phyloP scores from a whole-genome alignment of 2,329 filamentous ascomycete species.

The Paraconiothyrium brasiliense region DNA sequence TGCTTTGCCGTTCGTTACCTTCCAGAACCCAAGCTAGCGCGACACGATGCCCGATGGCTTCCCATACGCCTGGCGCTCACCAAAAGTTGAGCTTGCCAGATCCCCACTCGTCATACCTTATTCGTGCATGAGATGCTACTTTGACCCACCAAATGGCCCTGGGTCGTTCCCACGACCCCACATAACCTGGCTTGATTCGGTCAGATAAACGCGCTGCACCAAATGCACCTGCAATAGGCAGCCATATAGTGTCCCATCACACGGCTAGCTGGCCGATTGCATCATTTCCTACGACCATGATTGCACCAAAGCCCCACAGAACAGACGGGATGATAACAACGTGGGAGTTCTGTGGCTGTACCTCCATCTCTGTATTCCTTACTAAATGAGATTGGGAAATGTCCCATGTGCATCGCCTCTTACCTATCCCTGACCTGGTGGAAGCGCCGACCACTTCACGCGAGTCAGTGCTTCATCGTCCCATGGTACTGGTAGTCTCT shows the following conservation, averaged over 20 bases:
- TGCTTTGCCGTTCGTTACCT: too few relatives aligned
- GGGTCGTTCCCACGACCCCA: not conserved
- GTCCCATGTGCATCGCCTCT: not conserved
- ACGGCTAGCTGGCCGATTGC: constrained; percentile 22
- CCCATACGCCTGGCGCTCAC: too few relatives aligned
- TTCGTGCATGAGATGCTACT: constrained; percentile 3
- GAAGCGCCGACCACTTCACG: not conserved
- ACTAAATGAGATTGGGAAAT: constrained; percentile 27
- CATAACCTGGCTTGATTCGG: not conserved
- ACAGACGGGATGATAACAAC: constrained; percentile 30
- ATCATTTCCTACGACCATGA: constrained; percentile 25
- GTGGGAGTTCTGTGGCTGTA: constrained; percentile 22
- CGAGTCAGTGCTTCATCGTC: not conserved
- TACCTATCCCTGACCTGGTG: not conserved
- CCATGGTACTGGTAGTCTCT: not conserved
- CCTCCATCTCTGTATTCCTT: constrained; percentile 22
- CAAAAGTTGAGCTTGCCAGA: not conserved
- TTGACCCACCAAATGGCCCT: constrained; percentile 4
- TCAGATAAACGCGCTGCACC: not conserved
- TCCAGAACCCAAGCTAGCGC: too few relatives aligned
- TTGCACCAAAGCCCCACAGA: constrained; percentile 33
- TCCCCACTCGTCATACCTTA: not conserved
- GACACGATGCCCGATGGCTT: too few relatives aligned
- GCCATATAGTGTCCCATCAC: constrained; percentile 16
- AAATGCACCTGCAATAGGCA: not conserved